These are phyloP conservation scores for Phytopythium sindhum DNA, from an alignment of 352 stramenopile genomes.

Conservation along the genomic window DNA sequence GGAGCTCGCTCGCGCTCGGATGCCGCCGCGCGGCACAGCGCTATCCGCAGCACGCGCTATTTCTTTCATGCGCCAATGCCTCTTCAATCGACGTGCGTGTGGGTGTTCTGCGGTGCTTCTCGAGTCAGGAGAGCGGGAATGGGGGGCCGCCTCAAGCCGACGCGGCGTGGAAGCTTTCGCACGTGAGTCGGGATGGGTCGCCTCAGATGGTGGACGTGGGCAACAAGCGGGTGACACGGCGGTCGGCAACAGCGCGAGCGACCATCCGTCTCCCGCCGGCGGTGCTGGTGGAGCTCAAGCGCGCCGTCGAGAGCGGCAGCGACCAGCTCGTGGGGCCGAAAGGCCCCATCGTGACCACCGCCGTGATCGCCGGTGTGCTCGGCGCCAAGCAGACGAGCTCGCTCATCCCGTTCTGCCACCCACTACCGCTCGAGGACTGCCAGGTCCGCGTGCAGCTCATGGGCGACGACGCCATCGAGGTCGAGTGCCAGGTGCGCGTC, in stretches of 20 bases:
- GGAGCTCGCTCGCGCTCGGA: not conserved
- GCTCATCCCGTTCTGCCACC: slow-evolving; percentile 94
- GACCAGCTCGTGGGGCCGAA: slow-evolving; percentile 70
- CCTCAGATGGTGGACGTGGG: slow-evolving; percentile 92
- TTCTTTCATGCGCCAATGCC: not conserved
- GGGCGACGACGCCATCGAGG: slow-evolving; percentile 52
- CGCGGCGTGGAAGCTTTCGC: slow-evolving; percentile 42
- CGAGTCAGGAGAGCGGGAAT: not conserved
- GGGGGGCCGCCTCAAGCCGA: not conserved
- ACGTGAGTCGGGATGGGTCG: slow-evolving; percentile 41
- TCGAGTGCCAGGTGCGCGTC: slow-evolving; percentile 88
- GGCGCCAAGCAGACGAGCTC: slow-evolving; percentile 91
- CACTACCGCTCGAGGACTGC: slow-evolving; percentile 89
- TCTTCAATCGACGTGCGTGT: not conserved
- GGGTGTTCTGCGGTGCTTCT: not conserved
- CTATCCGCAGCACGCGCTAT: not conserved
- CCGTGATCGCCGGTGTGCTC: slow-evolving; percentile 91
- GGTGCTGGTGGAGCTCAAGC: slow-evolving; percentile 74
- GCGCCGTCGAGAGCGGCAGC: slow-evolving; percentile 7
- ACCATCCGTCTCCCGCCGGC: slow-evolving; percentile 83
- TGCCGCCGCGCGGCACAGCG: not conserved
- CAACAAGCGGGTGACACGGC: slow-evolving; percentile 74
- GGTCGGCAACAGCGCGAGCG: slow-evolving; percentile 79
- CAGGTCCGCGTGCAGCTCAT: slow-evolving; percentile 80
- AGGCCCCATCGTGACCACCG: slow-evolving; percentile 90